These are phyloP conservation scores for Quercus berberidifolia DNA, from an alignment of 306 rosid genomes.

Conservation along the genomic window DNA sequence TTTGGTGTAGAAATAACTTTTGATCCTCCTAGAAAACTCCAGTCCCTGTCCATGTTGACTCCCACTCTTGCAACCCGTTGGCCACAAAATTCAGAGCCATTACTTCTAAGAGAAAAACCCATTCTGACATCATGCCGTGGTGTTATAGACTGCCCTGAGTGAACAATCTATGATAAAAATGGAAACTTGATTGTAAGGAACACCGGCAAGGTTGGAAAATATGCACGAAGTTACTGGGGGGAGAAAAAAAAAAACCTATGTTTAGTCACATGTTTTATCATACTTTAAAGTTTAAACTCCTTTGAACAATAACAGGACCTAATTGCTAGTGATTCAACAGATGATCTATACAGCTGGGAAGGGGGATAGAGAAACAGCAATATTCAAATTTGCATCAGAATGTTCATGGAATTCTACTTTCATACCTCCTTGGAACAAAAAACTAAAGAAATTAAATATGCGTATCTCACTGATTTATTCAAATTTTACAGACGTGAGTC, in stretches of 20 bases:
- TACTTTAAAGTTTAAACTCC: neutral
- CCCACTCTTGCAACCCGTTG: conserved; percentile 19
- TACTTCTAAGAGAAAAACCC: conserved; percentile 34
- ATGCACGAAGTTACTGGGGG: neutral
- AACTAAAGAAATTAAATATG: neutral
- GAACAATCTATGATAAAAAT: conserved; percentile 40
- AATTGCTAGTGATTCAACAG: neutral
- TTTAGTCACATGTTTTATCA: neutral
- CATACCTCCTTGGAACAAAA: neutral
- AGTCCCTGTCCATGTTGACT: conserved; percentile 31
- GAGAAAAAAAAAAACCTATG: neutral
- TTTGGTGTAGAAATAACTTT: conserved; percentile 50
- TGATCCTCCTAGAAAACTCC: conserved; percentile 89
- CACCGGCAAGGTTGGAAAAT: conserved; percentile 10
- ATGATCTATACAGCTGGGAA: neutral
- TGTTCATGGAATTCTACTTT: neutral
- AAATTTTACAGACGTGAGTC: too few relatives aligned
- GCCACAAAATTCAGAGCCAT: conserved; percentile 37
- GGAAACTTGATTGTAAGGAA: conserved; percentile 15
- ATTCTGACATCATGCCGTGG: conserved; percentile 28
- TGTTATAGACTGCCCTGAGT: conserved; percentile 40
- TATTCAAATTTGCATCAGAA: neutral
- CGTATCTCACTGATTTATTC: neutral
- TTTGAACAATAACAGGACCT: neutral
- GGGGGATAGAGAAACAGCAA: neutral